phyloP scores from a whole-genome alignment of 495 filamentous ascomycete genomes.

The Daldinia concentrica region DNA sequence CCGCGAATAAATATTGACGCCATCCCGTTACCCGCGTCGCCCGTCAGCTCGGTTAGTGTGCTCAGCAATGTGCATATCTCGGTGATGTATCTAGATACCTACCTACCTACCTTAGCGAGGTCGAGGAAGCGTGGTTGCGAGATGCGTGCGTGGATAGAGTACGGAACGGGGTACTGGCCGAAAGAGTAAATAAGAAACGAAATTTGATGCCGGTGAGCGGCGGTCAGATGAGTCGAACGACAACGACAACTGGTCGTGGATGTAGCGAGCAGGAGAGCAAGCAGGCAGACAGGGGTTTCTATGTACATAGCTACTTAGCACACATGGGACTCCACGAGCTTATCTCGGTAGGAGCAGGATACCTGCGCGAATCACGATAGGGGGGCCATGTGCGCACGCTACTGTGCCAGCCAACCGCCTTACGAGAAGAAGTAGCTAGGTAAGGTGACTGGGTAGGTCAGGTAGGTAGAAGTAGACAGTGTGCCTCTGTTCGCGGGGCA shows the following conservation, averaged over 20 bases:
- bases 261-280: constrained; percentile 4
- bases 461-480: constrained; percentile 4
- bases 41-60: constrained; percentile 18
- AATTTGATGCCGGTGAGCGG: constrained; percentile 7
- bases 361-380: constrained; percentile 37
- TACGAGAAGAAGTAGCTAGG: not conserved
- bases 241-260: not conserved
- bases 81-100: not conserved
- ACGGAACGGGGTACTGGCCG: constrained; percentile 34
- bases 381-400: constrained; percentile 3
- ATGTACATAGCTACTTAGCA: no score
- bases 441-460: not conserved
- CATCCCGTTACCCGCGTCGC: constrained; percentile 14
- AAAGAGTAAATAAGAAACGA: constrained; percentile 36
- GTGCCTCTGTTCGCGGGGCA: constrained; percentile 21
- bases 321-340: constrained; percentile 34
- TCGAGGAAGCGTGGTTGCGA: not conserved
- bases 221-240: constrained; percentile 1
- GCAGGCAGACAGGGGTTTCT: constrained; percentile 20
- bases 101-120: not conserved
- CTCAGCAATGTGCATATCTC: constrained; percentile 5
- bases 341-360: constrained; percentile 40
- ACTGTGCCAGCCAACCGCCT: constrained; percentile 9
- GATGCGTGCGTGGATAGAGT: not conserved
- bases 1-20: constrained; percentile 24